Evolutionary conservation across 805 yeast species (phyloP).

Genomic region (Yamadazyma endophytica): DNA sequence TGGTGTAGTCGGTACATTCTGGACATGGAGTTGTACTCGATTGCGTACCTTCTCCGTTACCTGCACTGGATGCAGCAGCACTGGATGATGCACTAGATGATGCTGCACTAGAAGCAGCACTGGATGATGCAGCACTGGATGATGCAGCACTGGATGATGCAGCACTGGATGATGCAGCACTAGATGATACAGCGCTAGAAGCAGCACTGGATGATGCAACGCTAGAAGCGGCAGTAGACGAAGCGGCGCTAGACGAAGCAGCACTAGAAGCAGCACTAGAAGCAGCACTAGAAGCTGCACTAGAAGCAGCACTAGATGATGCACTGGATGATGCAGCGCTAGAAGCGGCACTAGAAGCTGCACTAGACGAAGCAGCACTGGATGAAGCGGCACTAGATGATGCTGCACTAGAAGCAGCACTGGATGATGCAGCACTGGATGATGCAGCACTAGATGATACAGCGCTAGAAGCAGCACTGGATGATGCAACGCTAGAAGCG

Average conservation of each 20-base stretch:
- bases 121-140: constrained; percentile 1
- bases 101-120: constrained; percentile 2
- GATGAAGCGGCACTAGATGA: constrained; percentile 2
- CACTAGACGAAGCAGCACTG: constrained; percentile 2
- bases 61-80: constrained; percentile 4
- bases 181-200: too few relatives aligned
- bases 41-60: constrained; percentile 2
- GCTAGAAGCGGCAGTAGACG: constrained; percentile 3
- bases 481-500: constrained; percentile 2
- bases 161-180: too few relatives aligned
- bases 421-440: constrained; percentile 3
- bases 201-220: constrained; percentile 1
- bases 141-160: constrained; percentile 2
- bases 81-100: constrained; percentile 1
- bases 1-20: constrained; percentile 8
- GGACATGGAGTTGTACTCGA: background rate
- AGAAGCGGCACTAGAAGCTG: constrained; percentile 2
- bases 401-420: background rate
- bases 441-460: too few relatives aligned
- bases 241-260: background rate
- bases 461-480: constrained; percentile 2
- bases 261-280: too few relatives aligned
- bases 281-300: constrained; percentile 3
- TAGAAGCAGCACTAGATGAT: constrained; percentile 2
- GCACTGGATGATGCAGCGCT: constrained; percentile 1